Conservation (phyloP, 2,329 filamentous ascomycete species). For the Helotiales sp. region DNA sequence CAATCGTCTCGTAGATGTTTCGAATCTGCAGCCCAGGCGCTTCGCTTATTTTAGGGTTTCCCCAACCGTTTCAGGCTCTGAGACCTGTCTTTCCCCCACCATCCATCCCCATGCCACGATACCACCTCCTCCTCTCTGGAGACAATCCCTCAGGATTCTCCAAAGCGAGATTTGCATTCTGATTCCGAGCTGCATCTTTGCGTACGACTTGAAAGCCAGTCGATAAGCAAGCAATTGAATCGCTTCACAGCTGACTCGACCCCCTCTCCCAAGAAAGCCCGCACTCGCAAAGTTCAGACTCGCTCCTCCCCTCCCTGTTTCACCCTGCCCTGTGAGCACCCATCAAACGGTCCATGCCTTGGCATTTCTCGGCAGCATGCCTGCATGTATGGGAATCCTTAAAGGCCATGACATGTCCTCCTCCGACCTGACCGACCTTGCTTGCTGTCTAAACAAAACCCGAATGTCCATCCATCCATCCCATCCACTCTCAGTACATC, state of each 20-base stretch:
- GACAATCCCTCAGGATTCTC: no score
- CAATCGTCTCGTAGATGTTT: not conserved
- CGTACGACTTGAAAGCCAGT: no score
- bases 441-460: no score
- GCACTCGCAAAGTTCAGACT: not conserved
- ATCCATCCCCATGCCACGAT: no score
- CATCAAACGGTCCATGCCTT: not conserved
- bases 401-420: not conserved
- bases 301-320: not conserved
- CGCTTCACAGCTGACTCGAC: no score
- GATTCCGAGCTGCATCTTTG: no score
- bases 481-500: no score
- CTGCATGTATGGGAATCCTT: not conserved
- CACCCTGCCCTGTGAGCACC: conserved; percentile 1
- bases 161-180: no score
- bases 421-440: no score
- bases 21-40: not conserved
- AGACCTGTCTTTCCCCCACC: not conserved
- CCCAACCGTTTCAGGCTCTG: not conserved
- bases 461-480: no score
- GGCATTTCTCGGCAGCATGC: not conserved
- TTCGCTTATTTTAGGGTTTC: not conserved
- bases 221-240: no score
- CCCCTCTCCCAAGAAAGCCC: not conserved
- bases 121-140: no score